These are phyloP conservation scores for Garcia nutans DNA, from an alignment of 345 rosid species.

Conservation along the genomic window DNA sequence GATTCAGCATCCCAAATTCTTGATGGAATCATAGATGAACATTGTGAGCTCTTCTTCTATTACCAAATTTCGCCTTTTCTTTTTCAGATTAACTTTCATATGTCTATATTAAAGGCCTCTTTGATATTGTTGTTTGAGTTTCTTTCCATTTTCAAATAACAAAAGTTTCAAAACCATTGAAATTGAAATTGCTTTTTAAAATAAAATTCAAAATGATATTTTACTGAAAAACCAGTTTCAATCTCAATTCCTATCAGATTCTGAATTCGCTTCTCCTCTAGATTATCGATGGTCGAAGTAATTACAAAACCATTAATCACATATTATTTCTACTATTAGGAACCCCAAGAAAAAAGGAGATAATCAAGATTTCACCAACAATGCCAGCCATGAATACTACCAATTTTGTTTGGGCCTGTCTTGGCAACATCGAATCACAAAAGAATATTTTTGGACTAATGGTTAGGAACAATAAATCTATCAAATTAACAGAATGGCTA, in stretches of 20 bases:
- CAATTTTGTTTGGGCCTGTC: slow-evolving; percentile 40
- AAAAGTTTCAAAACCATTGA: no score
- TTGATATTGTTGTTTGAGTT: no score
- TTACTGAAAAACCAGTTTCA: no score
- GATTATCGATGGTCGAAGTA: no score
- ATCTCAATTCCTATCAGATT: no score
- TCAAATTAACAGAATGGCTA: slow-evolving; percentile 37
- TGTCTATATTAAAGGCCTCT: no score
- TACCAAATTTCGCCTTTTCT: not conserved
- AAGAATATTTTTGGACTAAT: slow-evolving; percentile 28
- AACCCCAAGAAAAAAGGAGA: slow-evolving; percentile 7
- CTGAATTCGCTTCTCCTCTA: no score
- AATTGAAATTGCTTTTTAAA: no score
- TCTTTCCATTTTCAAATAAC: no score
- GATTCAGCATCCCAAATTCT: not conserved
- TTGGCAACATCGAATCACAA: slow-evolving; percentile 26
- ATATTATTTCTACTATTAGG: slow-evolving; percentile 18
- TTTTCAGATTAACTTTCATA: no score
- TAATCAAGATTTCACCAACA: slow-evolving; percentile 21
- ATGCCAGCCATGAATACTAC: slow-evolving; percentile 32
- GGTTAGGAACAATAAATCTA: slow-evolving; percentile 11
- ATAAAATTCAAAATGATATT: no score
- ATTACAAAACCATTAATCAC: no score
- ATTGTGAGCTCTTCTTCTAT: not conserved
- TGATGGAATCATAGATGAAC: not conserved